Evolutionary conservation across 2,329 filamentous ascomycete genomes (phyloP).

Genomic region (Ascochyta fabae): DNA sequence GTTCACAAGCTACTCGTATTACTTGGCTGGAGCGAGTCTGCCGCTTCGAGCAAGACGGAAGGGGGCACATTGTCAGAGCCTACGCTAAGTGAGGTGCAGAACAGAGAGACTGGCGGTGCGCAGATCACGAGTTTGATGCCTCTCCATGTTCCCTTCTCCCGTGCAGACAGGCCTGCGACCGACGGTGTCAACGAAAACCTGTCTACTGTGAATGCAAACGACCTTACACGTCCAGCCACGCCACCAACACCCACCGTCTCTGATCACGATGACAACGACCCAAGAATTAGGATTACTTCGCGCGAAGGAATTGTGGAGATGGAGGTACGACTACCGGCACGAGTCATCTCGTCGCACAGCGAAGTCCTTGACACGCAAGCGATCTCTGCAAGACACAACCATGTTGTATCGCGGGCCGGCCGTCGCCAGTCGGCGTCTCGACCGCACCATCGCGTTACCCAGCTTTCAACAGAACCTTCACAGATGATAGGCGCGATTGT

Average conservation of each 20-base stretch:
- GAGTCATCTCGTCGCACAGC: constrained; percentile 39
- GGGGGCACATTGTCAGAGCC: constrained; percentile 1
- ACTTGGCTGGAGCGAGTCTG: constrained; percentile 36
- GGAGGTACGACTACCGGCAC: constrained; percentile 47
- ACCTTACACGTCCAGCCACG: constrained; percentile 26
- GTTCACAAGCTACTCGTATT: constrained; percentile 32
- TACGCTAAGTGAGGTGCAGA: constrained; percentile 12
- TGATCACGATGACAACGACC: constrained; percentile 41
- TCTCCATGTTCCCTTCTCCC: constrained; percentile 29
- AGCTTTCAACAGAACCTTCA: constrained; percentile 43
- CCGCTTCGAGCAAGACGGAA: background rate
- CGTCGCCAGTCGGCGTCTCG: constrained; percentile 9
- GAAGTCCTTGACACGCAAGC: constrained; percentile 27
- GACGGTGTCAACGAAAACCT: constrained; percentile 9
- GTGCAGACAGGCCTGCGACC: constrained; percentile 4
- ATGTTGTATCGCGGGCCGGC: constrained; percentile 5
- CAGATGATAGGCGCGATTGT: constrained; percentile 42
- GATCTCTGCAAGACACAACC: constrained; percentile 14
- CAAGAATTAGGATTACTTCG: constrained; percentile 49
- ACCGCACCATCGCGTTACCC: constrained; percentile 43
- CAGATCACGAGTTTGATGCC: constrained; percentile 32
- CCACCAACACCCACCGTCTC: constrained; percentile 36
- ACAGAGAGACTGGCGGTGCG: constrained; percentile 27
- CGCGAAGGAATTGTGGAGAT: constrained; percentile 48
- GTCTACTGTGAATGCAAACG: constrained; percentile 18